These are phyloP conservation scores for Rhynchosporium agropyri DNA, from an alignment of 2,329 filamentous ascomycete genomes.

Conservation along the genomic window DNA sequence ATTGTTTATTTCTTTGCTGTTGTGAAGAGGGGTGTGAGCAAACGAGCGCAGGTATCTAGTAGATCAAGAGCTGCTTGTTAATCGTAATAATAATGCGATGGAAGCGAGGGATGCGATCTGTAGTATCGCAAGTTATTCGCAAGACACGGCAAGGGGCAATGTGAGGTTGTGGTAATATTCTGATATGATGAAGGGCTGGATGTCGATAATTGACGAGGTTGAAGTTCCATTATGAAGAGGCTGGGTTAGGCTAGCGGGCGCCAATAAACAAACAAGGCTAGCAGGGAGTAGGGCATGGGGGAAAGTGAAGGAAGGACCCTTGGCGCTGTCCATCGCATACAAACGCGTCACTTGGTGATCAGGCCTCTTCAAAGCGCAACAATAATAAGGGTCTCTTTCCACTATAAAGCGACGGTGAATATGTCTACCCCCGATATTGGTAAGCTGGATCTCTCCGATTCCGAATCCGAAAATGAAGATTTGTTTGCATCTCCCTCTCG, in stretches of 20 bases:
- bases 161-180: constrained; percentile 1
- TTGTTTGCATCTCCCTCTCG: constrained; percentile 59
- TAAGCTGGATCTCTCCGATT: constrained; percentile 55
- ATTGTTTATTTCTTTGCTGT: constrained; percentile 1
- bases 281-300: constrained; percentile 6
- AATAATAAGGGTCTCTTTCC: constrained; percentile 5
- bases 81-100: constrained; percentile 11
- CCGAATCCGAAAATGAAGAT: constrained; percentile 57
- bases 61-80: not conserved
- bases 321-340: constrained; percentile 22
- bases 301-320: not conserved
- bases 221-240: constrained; percentile 21
- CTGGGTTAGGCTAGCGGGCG: not conserved
- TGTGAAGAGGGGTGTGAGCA: constrained; percentile 8
- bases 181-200: not conserved
- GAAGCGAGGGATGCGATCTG: constrained; percentile 11
- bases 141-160: constrained; percentile 4
- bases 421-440: constrained; percentile 53
- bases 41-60: constrained; percentile 6
- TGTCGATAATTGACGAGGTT: constrained; percentile 24
- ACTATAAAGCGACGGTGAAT: constrained; percentile 9
- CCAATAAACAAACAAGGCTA: constrained; percentile 15
- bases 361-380: constrained; percentile 7
- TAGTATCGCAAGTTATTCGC: constrained; percentile 10
- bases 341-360: constrained; percentile 30